phyloP scores from a whole-genome alignment of 345 rosid species.

The Camelina laxa region DNA sequence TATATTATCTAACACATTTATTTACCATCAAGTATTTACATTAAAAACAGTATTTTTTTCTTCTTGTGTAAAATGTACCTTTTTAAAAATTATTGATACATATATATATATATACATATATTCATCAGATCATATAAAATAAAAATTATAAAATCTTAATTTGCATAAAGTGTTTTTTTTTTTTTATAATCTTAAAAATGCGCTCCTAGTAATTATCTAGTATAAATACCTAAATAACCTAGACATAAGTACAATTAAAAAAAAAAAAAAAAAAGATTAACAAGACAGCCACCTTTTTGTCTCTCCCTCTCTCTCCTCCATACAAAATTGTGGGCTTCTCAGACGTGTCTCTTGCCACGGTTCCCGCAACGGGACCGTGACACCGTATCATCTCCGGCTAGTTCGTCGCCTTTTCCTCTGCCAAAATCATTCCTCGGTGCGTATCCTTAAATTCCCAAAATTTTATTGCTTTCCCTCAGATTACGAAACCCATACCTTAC shows the following conservation, averaged over 20 bases:
- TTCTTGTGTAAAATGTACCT: too few relatives aligned
- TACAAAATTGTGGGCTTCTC: not conserved
- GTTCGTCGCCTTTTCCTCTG: not conserved
- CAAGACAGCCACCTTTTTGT: not conserved
- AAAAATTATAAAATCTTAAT: too few relatives aligned
- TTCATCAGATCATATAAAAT: too few relatives aligned
- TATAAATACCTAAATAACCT: not conserved
- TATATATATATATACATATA: too few relatives aligned
- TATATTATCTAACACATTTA: too few relatives aligned
- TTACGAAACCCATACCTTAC: not conserved
- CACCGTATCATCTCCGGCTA: not conserved
- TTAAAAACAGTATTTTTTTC: too few relatives aligned
- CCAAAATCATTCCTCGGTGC: not conserved
- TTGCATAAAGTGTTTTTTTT: too few relatives aligned
- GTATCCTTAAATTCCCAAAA: not conserved
- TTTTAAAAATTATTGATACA: too few relatives aligned
- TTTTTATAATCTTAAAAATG: too few relatives aligned
- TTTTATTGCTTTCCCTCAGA: not conserved
- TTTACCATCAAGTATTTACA: too few relatives aligned
- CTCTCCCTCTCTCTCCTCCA: not conserved
- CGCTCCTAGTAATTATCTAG: too few relatives aligned
- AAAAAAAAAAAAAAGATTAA: not conserved
- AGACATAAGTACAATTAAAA: not conserved
- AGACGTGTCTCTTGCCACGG: not conserved
- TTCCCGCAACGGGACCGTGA: not conserved